Conservation (phyloP, 2,329 filamentous ascomycete species). For the Fusarium verrucosum region DNA sequence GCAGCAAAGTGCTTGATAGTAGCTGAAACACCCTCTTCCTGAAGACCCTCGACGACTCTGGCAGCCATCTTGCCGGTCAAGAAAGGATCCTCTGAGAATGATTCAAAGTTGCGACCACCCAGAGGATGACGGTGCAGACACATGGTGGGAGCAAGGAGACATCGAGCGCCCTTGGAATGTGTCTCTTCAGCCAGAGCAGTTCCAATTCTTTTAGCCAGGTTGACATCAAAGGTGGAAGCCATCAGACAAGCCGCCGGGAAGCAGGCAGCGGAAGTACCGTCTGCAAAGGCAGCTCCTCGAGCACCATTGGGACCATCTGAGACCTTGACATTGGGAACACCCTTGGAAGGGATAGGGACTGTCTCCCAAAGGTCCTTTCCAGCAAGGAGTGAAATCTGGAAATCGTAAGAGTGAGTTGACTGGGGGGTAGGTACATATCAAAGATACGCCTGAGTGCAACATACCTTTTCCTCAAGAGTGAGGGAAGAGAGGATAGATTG, state of each 20-base stretch:
- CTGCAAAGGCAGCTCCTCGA: conserved; percentile 40
- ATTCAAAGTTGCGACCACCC: conserved; percentile 44
- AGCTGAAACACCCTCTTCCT: conserved; percentile 53
- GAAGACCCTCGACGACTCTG: conserved; percentile 50
- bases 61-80: conserved; percentile 44
- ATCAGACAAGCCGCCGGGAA: conserved; percentile 51
- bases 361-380: conserved; percentile 44
- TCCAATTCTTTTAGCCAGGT: conserved; percentile 67
- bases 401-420: not conserved
- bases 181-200: conserved; percentile 65
- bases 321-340: conserved; percentile 38
- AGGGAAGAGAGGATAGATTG: conserved; percentile 44
- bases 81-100: conserved; percentile 43
- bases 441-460: not conserved
- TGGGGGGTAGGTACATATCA: too few species aligned
- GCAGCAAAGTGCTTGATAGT: conserved; percentile 57
- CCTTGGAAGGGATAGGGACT: conserved; percentile 39
- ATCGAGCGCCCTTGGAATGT: conserved; percentile 71
- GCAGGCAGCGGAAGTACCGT: conserved; percentile 40
- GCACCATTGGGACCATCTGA: conserved; percentile 45
- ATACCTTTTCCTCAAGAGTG: conserved; percentile 47
- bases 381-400: conserved; percentile 40
- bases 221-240: conserved; percentile 70
- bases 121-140: conserved; percentile 43
- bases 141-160: conserved; percentile 59